Evolutionary conservation across 78 protist genomes (phyloP), one percentile per base, ranked within the genome.

Genomic region (Dictyostelium intermedium): DNA sequence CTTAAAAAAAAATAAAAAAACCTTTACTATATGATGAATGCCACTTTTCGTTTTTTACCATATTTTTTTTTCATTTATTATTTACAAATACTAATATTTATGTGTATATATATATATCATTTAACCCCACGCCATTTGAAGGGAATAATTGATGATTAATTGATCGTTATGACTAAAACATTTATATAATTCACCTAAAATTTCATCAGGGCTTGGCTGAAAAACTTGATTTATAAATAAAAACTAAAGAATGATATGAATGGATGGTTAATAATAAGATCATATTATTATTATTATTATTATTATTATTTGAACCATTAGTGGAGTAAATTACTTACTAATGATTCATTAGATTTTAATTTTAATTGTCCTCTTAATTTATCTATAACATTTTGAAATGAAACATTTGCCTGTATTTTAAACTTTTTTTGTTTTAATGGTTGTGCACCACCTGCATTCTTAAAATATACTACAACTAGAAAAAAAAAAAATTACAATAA

Each of bases 371-470:
- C 43, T 76, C 96, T 76, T 53, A 92, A 32, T 82, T 84, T 84
- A 73, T 84, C 87, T 8, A 83, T 78, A 13, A 92, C 96, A 92
- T 82, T 43, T 70, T 92, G 91, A 69, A 92, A 92, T 5, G 91
- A 43, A 25, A 85, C 53, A 35, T 53, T 81, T 34, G 96, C 47
- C 53, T 84, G 91, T n/a, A 92, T 32, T 74, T 92, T 92, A 72
- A 92, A 92, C 76, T 92, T 92, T 82, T 83, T 92, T 80, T 92
- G 96, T 80, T 92, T 92, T 80, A 92, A 56, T 30, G 96, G 91
- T 66, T 76, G 91, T 74, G 96, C 96, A 32, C 96, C 86, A 83
- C 96, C 96, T 47, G 96, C 91, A 66, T 92, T 85, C 82, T 92
- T 92, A 70, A 92, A 92, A 56, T 84, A 85, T 79, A 92, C 86